Base-by-base conservation (phyloP, 83 land plant genomes). In the Picea abies region DNA sequence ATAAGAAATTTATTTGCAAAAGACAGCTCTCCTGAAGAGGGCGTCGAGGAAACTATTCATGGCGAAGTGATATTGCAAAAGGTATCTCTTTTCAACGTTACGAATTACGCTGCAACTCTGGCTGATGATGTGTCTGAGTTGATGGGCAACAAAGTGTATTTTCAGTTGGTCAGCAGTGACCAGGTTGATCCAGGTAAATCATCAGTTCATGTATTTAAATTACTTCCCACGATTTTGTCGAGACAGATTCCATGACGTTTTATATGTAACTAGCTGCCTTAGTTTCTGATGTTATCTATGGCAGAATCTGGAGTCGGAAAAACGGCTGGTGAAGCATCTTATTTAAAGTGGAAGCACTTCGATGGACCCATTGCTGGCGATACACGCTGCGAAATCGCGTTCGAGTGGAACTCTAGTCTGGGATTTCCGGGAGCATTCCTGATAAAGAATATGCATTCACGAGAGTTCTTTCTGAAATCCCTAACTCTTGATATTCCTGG, bases 271-370 rank as follows among this genome's bases (percentile, higher is more conserved):
- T 44, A 44, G 5, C 47, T 44, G 7, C 47, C 47, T 44, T 44
- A 44, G 5, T 44, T 44, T 44, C 6, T 44, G 0, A 44, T 44
- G 47, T 44, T 44, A 44, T 44, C 8, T 7, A 44, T 19, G 35
- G 35, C 73, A 86, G 88, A 78, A 3, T 37, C 22, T 71, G 52
- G 76, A 71, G 35, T 2, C 0, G 76, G 76, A 22, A 71, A 71
- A 35, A 39, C 22, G 23, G 37, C 52, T 22, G 39, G 67, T 29
- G 7, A 39, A 7, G 52, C 41, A 17, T 71, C 76, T 39, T 71
- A 71, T 22, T 39, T 71, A 35, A 22, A 71, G 10, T 71, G 76
- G 76, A 41, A 71, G 3, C 76, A 47, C 20, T 71, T 44, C 49
- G 76, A 71, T 71, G 76, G 25, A 7, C 52, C 76, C 17, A 71